Percentiles rank a stretch among this genome's conserved stretches.
These are phyloP conservation scores for Heliocybe sulcata DNA, from an alignment of 1,284 basidiomycete genomes.

Conservation along the genomic window DNA sequence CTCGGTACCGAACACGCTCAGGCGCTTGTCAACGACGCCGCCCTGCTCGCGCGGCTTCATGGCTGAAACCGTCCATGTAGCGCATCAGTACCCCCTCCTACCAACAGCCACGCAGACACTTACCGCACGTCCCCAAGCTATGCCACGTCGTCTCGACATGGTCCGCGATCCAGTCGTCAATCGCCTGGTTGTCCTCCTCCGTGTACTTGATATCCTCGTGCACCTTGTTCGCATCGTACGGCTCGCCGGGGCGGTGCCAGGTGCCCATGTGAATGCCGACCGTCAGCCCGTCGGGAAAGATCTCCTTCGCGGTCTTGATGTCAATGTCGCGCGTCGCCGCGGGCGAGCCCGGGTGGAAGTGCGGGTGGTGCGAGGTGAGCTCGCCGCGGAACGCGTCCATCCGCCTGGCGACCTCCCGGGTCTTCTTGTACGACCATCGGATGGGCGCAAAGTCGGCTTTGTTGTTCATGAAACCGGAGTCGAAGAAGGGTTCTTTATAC, in stretches of 20 bases:
- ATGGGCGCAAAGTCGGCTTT: slow-evolving; percentile 73
- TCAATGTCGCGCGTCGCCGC: slow-evolving; percentile 57
- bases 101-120: slow-evolving; percentile 7
- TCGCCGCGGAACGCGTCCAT: slow-evolving; percentile 71
- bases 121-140: slow-evolving; percentile 53
- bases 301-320: slow-evolving; percentile 57
- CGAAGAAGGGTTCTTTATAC: slow-evolving; percentile 57
- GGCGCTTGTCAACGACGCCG: slow-evolving; percentile 67
- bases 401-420: slow-evolving; percentile 61
- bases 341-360: slow-evolving; percentile 62
- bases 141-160: slow-evolving; percentile 77
- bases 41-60: slow-evolving; percentile 77
- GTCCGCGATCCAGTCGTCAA: slow-evolving; percentile 61
- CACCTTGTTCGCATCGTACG: slow-evolving; percentile 47
- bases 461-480: slow-evolving; percentile 71
- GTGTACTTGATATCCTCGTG: slow-evolving; percentile 60
- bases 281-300: slow-evolving; percentile 53
- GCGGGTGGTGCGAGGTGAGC: slow-evolving; percentile 65
- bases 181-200: slow-evolving; percentile 59
- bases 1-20: slow-evolving; percentile 67
- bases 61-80: slow-evolving; percentile 34
- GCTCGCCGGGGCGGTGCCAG: slow-evolving; percentile 33
- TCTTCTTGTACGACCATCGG: slow-evolving; percentile 72
- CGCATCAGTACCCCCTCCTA: slow-evolving; percentile 6
- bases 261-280: slow-evolving; percentile 67